Percentiles rank a stretch among this genome's conserved stretches.
These are phyloP conservation scores for Plasmodium vinckei DNA, from an alignment of 169 alveolate genomes.

Conservation along the genomic window DNA sequence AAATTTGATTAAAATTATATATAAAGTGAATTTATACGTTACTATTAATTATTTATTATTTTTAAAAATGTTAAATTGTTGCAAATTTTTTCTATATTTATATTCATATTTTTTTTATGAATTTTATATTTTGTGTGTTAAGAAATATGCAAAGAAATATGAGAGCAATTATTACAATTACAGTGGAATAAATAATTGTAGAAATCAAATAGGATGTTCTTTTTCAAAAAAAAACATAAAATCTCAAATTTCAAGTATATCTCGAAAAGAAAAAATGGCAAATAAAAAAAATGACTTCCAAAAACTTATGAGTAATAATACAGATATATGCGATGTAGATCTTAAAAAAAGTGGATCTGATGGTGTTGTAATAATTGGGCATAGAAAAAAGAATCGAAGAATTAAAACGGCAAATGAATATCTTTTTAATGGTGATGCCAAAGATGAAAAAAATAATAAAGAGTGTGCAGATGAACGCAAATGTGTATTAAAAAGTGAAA, in stretches of 20 bases:
- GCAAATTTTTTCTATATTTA: conserved; percentile 32
- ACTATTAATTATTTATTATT: conserved; percentile 64
- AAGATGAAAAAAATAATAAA: no score
- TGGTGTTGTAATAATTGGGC: no score
- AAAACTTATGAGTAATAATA: no score
- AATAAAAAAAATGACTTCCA: no score
- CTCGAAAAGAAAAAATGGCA: no score
- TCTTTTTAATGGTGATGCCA: no score
- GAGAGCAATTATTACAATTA: not conserved
- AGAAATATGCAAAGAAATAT: conserved; percentile 34
- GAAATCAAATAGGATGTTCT: not conserved
- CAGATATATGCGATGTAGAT: no score
- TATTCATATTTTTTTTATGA: conserved; percentile 63
- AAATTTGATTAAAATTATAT: conserved; percentile 35
- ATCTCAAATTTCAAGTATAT: not conserved
- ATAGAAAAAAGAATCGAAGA: no score
- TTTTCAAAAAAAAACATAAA: not conserved
- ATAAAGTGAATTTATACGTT: conserved; percentile 52
- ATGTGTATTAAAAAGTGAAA: no score
- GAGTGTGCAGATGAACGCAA: no score
- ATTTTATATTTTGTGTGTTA: conserved; percentile 61
- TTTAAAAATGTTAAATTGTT: conserved; percentile 60
- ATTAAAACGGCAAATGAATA: no score
- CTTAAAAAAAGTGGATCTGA: no score
- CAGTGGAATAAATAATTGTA: not conserved